Base-by-base conservation (phyloP, 208 protist genomes). In the Blechomonas ayalai region DNA sequence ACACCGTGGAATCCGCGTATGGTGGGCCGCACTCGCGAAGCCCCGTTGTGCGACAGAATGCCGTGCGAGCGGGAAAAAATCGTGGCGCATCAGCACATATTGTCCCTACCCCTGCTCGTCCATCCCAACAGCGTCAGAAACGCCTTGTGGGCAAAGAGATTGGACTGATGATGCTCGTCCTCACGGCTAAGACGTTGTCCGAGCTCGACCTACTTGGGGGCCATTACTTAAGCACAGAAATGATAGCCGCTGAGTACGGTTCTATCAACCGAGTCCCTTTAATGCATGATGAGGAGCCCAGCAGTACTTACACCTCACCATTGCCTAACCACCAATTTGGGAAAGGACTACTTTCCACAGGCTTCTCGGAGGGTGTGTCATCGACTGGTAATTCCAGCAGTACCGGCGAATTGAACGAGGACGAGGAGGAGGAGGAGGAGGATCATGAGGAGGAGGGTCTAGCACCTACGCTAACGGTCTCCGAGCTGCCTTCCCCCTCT, bases 151-250 rank as follows among this genome's bases (percentile, higher is more conserved):
- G 38, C 27, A 46, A 52, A 8, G 67, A 83, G 59, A 72, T 88
- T 24, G 51, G 69, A 23, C 20, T 77, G 38, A 41, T 74, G 25
- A 62, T 88, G 52, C 47, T 83, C 13, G 36, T 76, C 25, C 60
- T 88, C 51, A 63, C 64, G 25, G 59, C 65, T 22, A 50, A 79
- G 35, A 66, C 61, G 19, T 29, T 71, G n/a, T 54, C 61, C n/a
- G 66, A 65, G 36, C 29, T 71, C 19, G 55, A 46, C 44, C 48
- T 56, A 25, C 18, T 19, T 13, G 34, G 53, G 35, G 46, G 63
- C 19, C 49, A 67, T 36, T 49, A 59, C 37, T 60, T 83, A 37
- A 83, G 73, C 62, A 82, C 71, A n/a, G 79, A 88, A 49, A 36
- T 75, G 52, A 63, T 88, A 32, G 71, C 74, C 0, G 56, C 65